A percentile compares a stretch with the other conserved stretches of the same genome.
Conservation (phyloP, 768 basidiomycete genomes). For the Mycena leptocephala region DNA sequence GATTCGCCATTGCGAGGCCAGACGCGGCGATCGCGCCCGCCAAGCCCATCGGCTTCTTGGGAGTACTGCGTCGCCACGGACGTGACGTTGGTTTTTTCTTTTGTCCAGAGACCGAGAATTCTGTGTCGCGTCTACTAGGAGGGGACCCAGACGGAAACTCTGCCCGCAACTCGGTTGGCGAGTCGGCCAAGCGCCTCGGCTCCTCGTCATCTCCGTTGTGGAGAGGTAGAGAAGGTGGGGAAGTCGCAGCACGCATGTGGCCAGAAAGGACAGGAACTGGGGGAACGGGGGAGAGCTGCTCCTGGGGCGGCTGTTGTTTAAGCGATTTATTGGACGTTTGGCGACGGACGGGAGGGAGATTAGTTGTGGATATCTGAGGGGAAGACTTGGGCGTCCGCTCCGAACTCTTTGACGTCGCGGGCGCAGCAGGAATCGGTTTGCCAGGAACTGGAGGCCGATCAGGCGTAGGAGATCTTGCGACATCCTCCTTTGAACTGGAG, state of each 20-base stretch:
- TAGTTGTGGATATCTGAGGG: conserved; percentile 36
- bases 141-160: conserved; percentile 42
- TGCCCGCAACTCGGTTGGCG: conserved; percentile 58
- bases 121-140: conserved; percentile 32
- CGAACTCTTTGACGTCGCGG: conserved; percentile 34
- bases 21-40: conserved; percentile 79
- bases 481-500: background rate
- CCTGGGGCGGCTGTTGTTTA: conserved; percentile 45
- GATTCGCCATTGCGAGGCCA: conserved; percentile 77
- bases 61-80: conserved; percentile 57
- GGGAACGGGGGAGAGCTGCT: conserved; percentile 24
- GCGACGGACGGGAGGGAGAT: conserved; percentile 49
- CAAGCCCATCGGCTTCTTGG: conserved; percentile 71
- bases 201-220: conserved; percentile 31
- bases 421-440: conserved; percentile 33
- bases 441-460: conserved; percentile 25
- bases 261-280: conserved; percentile 23
- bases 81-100: conserved; percentile 57
- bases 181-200: conserved; percentile 54
- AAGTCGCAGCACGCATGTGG: conserved; percentile 39
- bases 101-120: conserved; percentile 30
- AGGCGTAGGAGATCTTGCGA: background rate
- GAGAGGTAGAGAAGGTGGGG: conserved; percentile 21
- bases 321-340: conserved; percentile 57
- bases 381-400: conserved; percentile 23